phyloP scores from a whole-genome alignment of 257 asterid genomes.

The Fraxinus anomala region DNA sequence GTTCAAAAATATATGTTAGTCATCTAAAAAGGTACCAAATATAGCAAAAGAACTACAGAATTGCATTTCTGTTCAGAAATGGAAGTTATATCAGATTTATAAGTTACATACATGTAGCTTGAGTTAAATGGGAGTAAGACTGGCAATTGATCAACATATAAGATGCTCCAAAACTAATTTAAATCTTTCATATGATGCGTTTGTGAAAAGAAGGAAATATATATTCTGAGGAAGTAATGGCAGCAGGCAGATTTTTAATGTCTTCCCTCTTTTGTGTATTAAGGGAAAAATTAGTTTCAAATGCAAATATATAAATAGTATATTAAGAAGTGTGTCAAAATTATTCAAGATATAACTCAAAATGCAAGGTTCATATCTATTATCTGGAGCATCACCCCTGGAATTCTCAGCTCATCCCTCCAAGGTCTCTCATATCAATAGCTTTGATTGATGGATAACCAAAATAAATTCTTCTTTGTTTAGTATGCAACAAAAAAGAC shows the following conservation, averaged over 20 bases:
- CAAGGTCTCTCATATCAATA: neutral
- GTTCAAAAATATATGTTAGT: neutral
- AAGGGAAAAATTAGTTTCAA: neutral
- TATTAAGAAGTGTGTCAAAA: neutral
- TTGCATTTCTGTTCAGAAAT: neutral
- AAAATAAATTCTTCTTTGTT: neutral
- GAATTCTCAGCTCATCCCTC: neutral
- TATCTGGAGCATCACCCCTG: neutral
- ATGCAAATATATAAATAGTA: neutral
- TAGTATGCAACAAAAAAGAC: neutral
- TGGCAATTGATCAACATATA: neutral
- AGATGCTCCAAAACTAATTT: neutral
- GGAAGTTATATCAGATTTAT: neutral
- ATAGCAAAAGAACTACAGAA: neutral
- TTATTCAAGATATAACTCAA: neutral
- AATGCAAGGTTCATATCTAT: neutral
- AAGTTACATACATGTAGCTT: neutral
- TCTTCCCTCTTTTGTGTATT: neutral
- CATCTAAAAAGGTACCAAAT: neutral
- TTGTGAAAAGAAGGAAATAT: neutral
- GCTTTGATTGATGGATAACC: neutral
- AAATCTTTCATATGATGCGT: neutral
- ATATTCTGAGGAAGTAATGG: neutral
- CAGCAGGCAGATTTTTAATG: neutral
- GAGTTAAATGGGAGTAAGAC: neutral